These are phyloP conservation scores for Colletotrichum sp. DNA, from an alignment of 2,329 filamentous ascomycete species.

Conservation along the genomic window DNA sequence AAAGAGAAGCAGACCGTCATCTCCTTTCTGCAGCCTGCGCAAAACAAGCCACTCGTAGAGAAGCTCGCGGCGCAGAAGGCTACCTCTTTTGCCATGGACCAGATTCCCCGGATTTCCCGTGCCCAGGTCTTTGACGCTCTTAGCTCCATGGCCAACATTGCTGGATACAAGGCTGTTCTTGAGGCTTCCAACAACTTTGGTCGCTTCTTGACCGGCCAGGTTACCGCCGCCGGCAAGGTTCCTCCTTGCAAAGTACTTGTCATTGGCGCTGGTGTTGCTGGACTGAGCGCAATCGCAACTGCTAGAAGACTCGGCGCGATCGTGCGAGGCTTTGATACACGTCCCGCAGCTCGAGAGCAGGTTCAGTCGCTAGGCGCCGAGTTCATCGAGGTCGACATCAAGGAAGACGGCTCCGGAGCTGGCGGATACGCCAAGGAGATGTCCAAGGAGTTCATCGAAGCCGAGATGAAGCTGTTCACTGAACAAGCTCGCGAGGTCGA, in stretches of 20 bases:
- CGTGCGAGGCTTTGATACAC: slow-evolving; percentile 89
- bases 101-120: slow-evolving; percentile 88
- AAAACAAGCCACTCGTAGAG: slow-evolving; percentile 79
- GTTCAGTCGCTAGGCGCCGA: slow-evolving; percentile 90
- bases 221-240: slow-evolving; percentile 89
- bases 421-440: slow-evolving; percentile 93
- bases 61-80: slow-evolving; percentile 73
- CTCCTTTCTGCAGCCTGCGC: slow-evolving; percentile 82
- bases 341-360: slow-evolving; percentile 85
- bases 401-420: slow-evolving; percentile 84
- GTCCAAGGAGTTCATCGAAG: slow-evolving; percentile 92
- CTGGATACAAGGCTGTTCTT: slow-evolving; percentile 89
- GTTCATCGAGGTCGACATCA: slow-evolving; percentile 84
- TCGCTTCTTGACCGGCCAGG: slow-evolving; percentile 86
- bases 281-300: slow-evolving; percentile 86
- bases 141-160: slow-evolving; percentile 94
- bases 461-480: slow-evolving; percentile 91
- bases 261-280: slow-evolving; percentile 89
- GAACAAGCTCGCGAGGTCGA: slow-evolving; percentile 88
- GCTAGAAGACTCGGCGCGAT: slow-evolving; percentile 87
- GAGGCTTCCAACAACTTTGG: slow-evolving; percentile 91
- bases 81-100: slow-evolving; percentile 89
- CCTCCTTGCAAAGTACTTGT: slow-evolving; percentile 90
- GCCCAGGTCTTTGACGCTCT: slow-evolving; percentile 89
- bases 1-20: slow-evolving; percentile 76